Conservation (phyloP, 1,284 basidiomycete species). For the Ganoderma multipileum region DNA sequence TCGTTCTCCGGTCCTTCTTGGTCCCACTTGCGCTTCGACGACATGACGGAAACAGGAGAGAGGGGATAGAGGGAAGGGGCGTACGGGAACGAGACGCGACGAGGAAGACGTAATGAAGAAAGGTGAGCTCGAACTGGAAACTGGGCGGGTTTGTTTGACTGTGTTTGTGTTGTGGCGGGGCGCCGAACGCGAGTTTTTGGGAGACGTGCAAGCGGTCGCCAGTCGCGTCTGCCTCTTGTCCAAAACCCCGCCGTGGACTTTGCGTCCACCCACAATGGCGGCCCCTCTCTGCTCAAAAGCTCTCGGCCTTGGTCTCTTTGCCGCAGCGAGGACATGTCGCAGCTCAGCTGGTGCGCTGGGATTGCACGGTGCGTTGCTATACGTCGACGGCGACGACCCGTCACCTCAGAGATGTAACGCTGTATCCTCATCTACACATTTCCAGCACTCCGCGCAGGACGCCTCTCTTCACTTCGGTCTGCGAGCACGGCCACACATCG, state of each 20-base stretch:
- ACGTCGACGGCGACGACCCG: not conserved
- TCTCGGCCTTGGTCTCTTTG: slow-evolving; percentile 13
- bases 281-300: slow-evolving; percentile 30
- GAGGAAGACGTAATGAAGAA: slow-evolving; percentile 1
- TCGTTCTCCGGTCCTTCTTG: slow-evolving; percentile 59
- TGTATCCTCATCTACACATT: slow-evolving; percentile 6
- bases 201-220: slow-evolving; percentile 19
- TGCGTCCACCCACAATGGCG: slow-evolving; percentile 30
- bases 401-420: not conserved
- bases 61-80: slow-evolving; percentile 8
- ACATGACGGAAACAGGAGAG: slow-evolving; percentile 44
- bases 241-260: slow-evolving; percentile 23
- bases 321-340: slow-evolving; percentile 21
- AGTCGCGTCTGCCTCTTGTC: slow-evolving; percentile 12
- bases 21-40: slow-evolving; percentile 78
- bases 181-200: slow-evolving; percentile 22
- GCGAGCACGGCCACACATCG: not conserved
- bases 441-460: slow-evolving; percentile 26
- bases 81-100: not conserved
- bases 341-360: slow-evolving; percentile 12
- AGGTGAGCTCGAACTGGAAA: not conserved
- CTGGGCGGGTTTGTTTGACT: slow-evolving; percentile 16
- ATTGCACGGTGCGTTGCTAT: slow-evolving; percentile 18
- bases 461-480: slow-evolving; percentile 20
- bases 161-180: slow-evolving; percentile 25